These are phyloP conservation scores for Phyllosticta capitalensis DNA, from an alignment of 2,329 filamentous ascomycete genomes.

Conservation along the genomic window DNA sequence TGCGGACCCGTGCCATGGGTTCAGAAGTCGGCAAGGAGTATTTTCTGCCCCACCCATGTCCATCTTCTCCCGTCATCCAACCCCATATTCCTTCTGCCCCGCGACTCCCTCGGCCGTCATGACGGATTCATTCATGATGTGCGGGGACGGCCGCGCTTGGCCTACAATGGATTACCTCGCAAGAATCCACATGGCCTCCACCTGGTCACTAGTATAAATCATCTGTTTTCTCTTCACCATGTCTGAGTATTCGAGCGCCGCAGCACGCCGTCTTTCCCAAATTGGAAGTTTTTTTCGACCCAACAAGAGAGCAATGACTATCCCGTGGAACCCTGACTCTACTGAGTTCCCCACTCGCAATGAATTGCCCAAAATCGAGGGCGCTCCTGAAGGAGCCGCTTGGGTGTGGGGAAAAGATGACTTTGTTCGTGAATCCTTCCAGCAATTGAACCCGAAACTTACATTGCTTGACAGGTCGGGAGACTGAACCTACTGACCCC, in stretches of 20 bases:
- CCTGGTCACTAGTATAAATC: background rate
- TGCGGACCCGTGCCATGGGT: background rate
- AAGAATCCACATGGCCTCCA: background rate
- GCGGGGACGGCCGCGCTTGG: background rate
- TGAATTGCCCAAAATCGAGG: conserved; percentile 42
- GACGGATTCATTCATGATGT: background rate
- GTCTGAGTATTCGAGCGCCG: conserved; percentile 25
- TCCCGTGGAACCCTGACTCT: conserved; percentile 47
- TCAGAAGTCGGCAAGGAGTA: background rate
- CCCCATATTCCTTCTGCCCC: background rate
- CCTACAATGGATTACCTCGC: background rate
- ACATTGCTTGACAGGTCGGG: conserved; percentile 28
- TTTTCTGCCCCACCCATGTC: background rate
- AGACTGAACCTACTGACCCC: conserved; percentile 50
- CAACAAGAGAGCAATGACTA: conserved; percentile 36
- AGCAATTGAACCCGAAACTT: background rate
- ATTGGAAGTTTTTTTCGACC: conserved; percentile 37
- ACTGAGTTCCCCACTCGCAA: conserved; percentile 44
- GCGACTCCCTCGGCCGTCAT: background rate
- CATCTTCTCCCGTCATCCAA: no score
- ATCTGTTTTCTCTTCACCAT: conserved; percentile 15
- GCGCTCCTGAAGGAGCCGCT: conserved; percentile 45
- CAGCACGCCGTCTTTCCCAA: conserved; percentile 31
- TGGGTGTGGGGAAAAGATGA: conserved; percentile 54
- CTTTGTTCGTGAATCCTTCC: conserved; percentile 24